A percentile compares a stretch with the other conserved stretches of the same genome.
These are phyloP conservation scores for Fusarium aywerte DNA, from an alignment of 2,329 filamentous ascomycete species.

Conservation along the genomic window DNA sequence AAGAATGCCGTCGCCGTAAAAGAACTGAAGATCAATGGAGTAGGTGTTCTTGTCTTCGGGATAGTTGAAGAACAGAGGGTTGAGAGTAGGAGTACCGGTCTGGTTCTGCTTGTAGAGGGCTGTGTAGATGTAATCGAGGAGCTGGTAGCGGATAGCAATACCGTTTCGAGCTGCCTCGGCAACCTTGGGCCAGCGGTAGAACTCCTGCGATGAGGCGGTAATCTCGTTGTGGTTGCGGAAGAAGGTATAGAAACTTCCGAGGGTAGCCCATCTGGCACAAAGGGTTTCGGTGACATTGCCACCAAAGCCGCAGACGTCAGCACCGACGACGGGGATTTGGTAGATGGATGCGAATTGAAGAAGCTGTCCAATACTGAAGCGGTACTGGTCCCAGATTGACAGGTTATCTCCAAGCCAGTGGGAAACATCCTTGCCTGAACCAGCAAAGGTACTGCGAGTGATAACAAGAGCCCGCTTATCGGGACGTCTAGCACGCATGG, in stretches of 20 bases:
- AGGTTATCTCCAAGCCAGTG: constrained; percentile 64
- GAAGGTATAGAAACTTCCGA: constrained; percentile 75
- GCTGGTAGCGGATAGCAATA: constrained; percentile 74
- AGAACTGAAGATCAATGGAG: constrained; percentile 59
- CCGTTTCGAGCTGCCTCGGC: constrained; percentile 71
- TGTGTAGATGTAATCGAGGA: constrained; percentile 82
- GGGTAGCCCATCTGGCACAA: constrained; percentile 66
- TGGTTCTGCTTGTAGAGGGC: constrained; percentile 69
- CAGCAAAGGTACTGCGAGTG: constrained; percentile 80
- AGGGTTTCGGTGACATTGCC: constrained; percentile 58
- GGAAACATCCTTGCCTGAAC: constrained; percentile 72
- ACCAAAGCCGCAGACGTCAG: constrained; percentile 82
- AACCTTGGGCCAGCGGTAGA: constrained; percentile 73
- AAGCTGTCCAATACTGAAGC: constrained; percentile 66
- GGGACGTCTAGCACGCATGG: constrained; percentile 75
- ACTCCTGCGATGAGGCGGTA: constrained; percentile 64
- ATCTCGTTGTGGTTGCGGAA: constrained; percentile 72
- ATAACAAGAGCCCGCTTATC: constrained; percentile 74
- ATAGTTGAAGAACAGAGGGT: constrained; percentile 77
- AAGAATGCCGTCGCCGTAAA: constrained; percentile 59
- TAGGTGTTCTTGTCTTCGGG: constrained; percentile 59
- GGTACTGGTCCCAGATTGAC: constrained; percentile 67
- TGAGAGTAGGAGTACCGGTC: constrained; percentile 72
- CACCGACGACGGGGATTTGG: constrained; percentile 74
- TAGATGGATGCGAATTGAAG: constrained; percentile 72